Evolutionary conservation across 225 moss, liverwort and hornwort genomes (phyloP).

Genomic region (Climacium dendroides): DNA sequence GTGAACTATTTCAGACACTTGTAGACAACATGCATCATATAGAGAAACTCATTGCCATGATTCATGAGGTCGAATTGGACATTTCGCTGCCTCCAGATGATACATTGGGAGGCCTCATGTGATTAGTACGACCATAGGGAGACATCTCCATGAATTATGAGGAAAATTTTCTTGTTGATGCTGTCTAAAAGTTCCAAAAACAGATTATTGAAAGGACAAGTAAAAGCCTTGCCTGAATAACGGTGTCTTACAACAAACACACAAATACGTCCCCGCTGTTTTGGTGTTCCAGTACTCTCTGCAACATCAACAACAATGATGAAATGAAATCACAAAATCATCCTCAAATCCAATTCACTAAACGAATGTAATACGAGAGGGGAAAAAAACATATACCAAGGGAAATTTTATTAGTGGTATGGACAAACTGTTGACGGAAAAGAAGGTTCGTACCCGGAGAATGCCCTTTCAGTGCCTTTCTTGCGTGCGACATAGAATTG

Average conservation of each 20-base stretch:
- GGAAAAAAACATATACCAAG: background rate
- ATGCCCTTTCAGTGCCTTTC: constrained; percentile 91
- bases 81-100: background rate
- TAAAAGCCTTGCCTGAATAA: constrained; percentile 43
- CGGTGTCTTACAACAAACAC: constrained; percentile 80
- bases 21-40: background rate
- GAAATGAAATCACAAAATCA: background rate
- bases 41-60: background rate
- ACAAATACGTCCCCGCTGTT: constrained; percentile 51
- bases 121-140: background rate
- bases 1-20: background rate
- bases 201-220: background rate
- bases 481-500: constrained; percentile 78
- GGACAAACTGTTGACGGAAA: background rate
- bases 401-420: background rate
- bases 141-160: background rate
- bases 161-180: background rate
- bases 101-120: too few species aligned
- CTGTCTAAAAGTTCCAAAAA: background rate
- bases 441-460: constrained; percentile 49
- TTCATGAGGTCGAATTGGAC: background rate
- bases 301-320: background rate
- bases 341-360: background rate
- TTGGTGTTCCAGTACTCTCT: constrained; percentile 91
- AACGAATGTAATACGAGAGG: background rate